Evolutionary conservation across 495 filamentous ascomycete species (phyloP).

Genomic region (Rusavskia elegans): DNA sequence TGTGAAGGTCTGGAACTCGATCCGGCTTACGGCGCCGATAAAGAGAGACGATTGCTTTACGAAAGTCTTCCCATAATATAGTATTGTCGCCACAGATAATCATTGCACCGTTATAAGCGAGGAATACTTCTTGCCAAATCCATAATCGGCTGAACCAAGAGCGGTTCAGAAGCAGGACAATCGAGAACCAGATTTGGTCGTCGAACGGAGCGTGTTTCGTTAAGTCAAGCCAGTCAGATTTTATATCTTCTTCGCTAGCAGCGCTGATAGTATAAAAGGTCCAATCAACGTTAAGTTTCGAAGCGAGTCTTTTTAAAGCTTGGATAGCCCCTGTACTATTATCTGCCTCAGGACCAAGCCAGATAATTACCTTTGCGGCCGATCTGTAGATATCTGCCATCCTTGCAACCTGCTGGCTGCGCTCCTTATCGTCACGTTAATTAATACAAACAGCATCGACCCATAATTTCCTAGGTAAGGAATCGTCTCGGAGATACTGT

Average conservation of each 20-base stretch:
- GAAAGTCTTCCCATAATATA: not conserved
- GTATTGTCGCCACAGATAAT: not conserved
- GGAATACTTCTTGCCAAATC: conserved; percentile 10
- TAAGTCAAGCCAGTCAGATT: not conserved
- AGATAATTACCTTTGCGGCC: not conserved
- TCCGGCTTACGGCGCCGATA: not conserved
- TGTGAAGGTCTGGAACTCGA: not conserved
- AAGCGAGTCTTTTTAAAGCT: not conserved
- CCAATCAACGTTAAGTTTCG: too few species aligned
- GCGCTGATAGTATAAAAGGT: too few species aligned
- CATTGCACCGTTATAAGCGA: not conserved
- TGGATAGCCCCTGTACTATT: not conserved
- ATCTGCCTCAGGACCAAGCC: not conserved
- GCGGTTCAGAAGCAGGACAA: conserved; percentile 1
- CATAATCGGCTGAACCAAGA: conserved; percentile 11
- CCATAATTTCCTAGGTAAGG: not conserved
- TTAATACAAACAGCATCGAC: not conserved
- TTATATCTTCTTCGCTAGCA: not conserved
- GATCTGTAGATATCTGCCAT: not conserved
- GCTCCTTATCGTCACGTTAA: not conserved
- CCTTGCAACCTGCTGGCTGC: not conserved
- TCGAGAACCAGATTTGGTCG: not conserved
- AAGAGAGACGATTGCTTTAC: not conserved
- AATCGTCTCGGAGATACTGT: too few species aligned
- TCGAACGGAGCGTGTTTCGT: not conserved